phyloP scores from a whole-genome alignment of 225 moss, liverwort and hornwort genomes.

The Antitrichia curtipendula region DNA sequence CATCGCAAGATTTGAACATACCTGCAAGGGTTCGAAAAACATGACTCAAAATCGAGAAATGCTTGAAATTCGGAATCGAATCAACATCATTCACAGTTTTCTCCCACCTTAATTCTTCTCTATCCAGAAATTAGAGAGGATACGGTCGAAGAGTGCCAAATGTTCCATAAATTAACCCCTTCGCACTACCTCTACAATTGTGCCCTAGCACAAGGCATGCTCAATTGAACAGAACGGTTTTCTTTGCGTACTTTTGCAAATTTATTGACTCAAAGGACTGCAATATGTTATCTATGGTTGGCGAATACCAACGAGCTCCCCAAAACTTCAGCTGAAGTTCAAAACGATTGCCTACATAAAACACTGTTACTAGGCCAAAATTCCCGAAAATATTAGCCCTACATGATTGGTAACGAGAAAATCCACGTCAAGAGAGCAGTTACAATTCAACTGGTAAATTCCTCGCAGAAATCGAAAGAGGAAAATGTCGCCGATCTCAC shows the following conservation, averaged over 20 bases:
- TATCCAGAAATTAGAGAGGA: neutral
- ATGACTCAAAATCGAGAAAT: neutral
- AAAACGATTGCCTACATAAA: neutral
- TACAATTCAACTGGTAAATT: neutral
- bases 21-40: conserved; percentile 3
- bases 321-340: neutral
- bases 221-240: neutral
- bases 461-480: neutral
- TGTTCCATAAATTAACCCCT: neutral
- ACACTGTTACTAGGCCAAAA: neutral
- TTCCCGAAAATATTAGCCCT: neutral
- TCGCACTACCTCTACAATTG: neutral
- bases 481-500: neutral
- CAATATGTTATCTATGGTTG: neutral
- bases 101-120: neutral
- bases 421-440: neutral
- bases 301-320: neutral
- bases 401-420: neutral
- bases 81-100: neutral
- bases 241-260: neutral
- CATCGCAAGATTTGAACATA: conserved; percentile 28
- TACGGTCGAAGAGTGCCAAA: neutral
- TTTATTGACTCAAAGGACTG: neutral
- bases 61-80: neutral
- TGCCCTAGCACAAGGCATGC: neutral